A percentile compares a stretch with the other conserved stretches of the same genome.
phyloP scores from a whole-genome alignment of 2,329 filamentous ascomycete species.

The Oidium heveae region DNA sequence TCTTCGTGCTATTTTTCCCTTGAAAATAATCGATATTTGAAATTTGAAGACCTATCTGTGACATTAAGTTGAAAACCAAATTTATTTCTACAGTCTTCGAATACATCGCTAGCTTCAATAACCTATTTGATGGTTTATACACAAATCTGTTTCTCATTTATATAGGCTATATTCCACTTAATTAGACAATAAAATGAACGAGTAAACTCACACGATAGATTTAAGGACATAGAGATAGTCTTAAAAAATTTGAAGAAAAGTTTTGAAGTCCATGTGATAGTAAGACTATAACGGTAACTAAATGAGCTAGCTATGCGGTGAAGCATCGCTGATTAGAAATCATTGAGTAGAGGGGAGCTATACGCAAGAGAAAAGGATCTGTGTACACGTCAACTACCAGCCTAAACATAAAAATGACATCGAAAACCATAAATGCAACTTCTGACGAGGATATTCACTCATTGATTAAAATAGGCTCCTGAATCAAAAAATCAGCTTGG shows the following conservation, averaged over 20 bases:
- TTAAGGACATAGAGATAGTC: no score
- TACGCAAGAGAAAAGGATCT: conserved; percentile 1
- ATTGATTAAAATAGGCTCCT: conserved; percentile 6
- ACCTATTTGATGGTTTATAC: no score
- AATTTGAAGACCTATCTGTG: no score
- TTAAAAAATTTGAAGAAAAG: no score
- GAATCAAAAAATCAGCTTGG: conserved; percentile 10
- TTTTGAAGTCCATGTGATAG: background rate
- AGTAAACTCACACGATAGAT: background rate
- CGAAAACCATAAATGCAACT: background rate
- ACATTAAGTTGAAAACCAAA: no score
- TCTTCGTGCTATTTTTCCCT: no score
- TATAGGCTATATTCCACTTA: background rate
- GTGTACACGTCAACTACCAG: conserved; percentile 5
- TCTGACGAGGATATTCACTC: background rate
- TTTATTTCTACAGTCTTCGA: no score
- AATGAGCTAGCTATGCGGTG: background rate
- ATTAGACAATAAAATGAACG: background rate
- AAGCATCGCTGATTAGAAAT: background rate
- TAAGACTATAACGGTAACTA: background rate
- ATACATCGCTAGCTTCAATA: no score
- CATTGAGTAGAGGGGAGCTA: background rate
- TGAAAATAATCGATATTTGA: no score
- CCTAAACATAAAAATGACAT: background rate
- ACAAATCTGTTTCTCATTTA: background rate